Percentiles rank a stretch among this genome's conserved stretches.
Evolutionary conservation across 352 stramenopile genomes (phyloP).

Genomic region (Blastocystis sp.): DNA sequence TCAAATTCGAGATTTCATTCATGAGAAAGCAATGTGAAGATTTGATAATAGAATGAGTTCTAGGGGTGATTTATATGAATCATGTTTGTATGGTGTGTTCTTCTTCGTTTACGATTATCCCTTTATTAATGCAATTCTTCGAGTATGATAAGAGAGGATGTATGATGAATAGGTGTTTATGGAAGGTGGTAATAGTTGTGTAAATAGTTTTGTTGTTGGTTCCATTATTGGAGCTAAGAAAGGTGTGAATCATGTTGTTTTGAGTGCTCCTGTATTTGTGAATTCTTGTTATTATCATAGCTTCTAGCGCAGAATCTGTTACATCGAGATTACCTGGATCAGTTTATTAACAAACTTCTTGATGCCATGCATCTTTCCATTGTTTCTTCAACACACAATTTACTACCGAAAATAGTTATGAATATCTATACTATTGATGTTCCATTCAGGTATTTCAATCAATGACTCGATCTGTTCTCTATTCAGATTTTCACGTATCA

Average conservation of each 20-base stretch:
- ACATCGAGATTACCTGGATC: slow-evolving; percentile 37
- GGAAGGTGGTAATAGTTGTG: slow-evolving; percentile 21
- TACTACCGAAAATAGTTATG: background rate
- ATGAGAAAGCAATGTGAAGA: background rate
- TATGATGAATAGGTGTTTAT: slow-evolving; percentile 34
- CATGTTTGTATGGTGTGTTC: slow-evolving; percentile 23
- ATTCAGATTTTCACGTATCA: slow-evolving; percentile 44
- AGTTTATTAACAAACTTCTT: slow-evolving; percentile 34
- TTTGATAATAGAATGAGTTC: background rate
- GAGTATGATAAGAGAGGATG: background rate
- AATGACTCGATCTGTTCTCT: slow-evolving; percentile 37
- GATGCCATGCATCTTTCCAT: slow-evolving; percentile 19
- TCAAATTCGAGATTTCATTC: slow-evolving; percentile 11
- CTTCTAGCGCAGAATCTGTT: slow-evolving; percentile 32
- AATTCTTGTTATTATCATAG: background rate
- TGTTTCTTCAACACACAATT: background rate
- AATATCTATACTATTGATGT: background rate
- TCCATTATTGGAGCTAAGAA: slow-evolving; percentile 31
- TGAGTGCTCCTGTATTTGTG: slow-evolving; percentile 19
- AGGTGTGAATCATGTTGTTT: slow-evolving; percentile 39
- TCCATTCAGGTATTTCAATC: slow-evolving; percentile 28
- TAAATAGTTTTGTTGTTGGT: slow-evolving; percentile 20
- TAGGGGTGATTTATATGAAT: slow-evolving; percentile 55
- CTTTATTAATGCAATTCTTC: slow-evolving; percentile 50
- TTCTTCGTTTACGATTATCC: slow-evolving; percentile 56